phyloP scores from a whole-genome alignment of 768 basidiomycete species.

The Auricularia cornea region DNA sequence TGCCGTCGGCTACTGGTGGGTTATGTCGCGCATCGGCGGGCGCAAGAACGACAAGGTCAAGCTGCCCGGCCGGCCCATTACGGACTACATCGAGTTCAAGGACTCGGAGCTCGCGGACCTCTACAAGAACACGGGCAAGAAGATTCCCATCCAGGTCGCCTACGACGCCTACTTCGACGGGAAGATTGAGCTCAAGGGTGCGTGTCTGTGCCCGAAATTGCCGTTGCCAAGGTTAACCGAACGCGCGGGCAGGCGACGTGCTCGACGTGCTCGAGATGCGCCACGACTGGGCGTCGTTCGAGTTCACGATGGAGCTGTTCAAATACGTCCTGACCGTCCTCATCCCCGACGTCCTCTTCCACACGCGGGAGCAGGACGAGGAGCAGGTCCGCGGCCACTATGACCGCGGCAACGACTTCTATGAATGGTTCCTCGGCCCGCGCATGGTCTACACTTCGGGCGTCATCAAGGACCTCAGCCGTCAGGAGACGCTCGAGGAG shows the following conservation, averaged over 20 bases:
- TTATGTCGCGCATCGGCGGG: slow-evolving; percentile 73
- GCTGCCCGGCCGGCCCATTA: slow-evolving; percentile 78
- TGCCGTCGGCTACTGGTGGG: slow-evolving; percentile 80
- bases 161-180: slow-evolving; percentile 96
- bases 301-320: slow-evolving; percentile 84
- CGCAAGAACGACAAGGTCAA: slow-evolving; percentile 79
- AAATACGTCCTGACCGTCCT: slow-evolving; percentile 85
- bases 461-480: slow-evolving; percentile 60
- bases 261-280: slow-evolving; percentile 89
- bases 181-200: slow-evolving; percentile 94
- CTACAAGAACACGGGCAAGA: slow-evolving; percentile 60
- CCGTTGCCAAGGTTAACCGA: slow-evolving; percentile 1
- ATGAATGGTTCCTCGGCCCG: slow-evolving; percentile 90
- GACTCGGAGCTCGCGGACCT: slow-evolving; percentile 70
- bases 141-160: slow-evolving; percentile 97
- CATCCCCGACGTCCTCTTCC: slow-evolving; percentile 88
- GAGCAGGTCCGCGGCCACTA: slow-evolving; percentile 95
- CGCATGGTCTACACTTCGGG: slow-evolving; percentile 99
- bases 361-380: slow-evolving; percentile 86
- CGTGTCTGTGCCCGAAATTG: slow-evolving; percentile 16
- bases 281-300: slow-evolving; percentile 92
- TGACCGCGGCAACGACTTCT: slow-evolving; percentile 96
- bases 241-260: slow-evolving; percentile 61
- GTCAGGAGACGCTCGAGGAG: slow-evolving; percentile 78
- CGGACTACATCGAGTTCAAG: slow-evolving; percentile 86